These are phyloP conservation scores for Ochetophila trinervis DNA, from an alignment of 306 rosid species.

Conservation along the genomic window DNA sequence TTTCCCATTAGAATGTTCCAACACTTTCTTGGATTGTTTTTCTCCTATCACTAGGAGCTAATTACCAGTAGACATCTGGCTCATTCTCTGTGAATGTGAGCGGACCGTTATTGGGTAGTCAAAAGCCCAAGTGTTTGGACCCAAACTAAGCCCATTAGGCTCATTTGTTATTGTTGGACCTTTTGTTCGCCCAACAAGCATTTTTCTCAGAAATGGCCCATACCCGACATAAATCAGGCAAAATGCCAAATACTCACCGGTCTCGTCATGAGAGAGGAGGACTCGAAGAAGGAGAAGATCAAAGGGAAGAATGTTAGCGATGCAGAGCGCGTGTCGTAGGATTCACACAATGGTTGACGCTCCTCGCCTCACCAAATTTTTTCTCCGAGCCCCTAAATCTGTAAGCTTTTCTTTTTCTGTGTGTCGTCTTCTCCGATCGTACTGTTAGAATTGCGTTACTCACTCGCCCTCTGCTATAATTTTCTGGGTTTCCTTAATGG, in stretches of 20 bases:
- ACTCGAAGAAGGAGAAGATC: background rate
- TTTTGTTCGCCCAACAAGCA: no score
- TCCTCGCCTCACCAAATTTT: constrained; percentile 58
- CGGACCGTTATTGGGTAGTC: no score
- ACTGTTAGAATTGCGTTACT: background rate
- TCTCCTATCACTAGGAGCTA: no score
- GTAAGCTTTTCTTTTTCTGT: constrained; percentile 32
- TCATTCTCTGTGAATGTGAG: no score
- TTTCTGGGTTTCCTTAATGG: background rate
- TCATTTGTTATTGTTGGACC: no score
- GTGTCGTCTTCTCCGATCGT: background rate
- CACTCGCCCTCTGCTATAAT: background rate
- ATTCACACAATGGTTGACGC: constrained; percentile 40
- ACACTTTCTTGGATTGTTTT: no score
- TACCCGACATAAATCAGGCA: no score
- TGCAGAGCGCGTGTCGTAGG: constrained; percentile 46
- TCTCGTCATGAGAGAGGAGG: background rate
- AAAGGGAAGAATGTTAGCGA: constrained; percentile 16
- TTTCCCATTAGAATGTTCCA: no score
- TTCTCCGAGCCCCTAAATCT: constrained; percentile 67
- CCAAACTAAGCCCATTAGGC: no score
- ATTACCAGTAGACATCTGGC: no score
- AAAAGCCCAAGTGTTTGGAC: no score
- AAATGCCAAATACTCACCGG: no score
- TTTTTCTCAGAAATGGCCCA: background rate